phyloP scores from a whole-genome alignment of 495 filamentous ascomycete species.

The Daldinia caldariorum region DNA sequence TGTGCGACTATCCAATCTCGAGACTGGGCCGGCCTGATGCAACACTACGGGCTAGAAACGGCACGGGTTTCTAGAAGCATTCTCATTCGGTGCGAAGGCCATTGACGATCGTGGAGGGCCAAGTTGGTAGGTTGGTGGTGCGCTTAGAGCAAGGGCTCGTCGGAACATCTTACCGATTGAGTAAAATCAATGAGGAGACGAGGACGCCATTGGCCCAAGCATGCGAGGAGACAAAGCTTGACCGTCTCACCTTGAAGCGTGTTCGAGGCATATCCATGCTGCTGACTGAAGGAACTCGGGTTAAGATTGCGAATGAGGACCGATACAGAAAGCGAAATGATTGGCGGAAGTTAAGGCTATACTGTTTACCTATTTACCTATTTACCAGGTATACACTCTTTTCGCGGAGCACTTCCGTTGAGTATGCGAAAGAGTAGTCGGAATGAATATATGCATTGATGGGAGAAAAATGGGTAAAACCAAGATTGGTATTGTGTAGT shows the following conservation, averaged over 20 bases:
- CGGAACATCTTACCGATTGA: slow-evolving; percentile 45
- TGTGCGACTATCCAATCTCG: slow-evolving; percentile 30
- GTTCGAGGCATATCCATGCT: slow-evolving; percentile 36
- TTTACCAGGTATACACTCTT: slow-evolving; percentile 35
- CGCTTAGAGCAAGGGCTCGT: slow-evolving; percentile 39
- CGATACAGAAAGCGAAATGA: slow-evolving; percentile 32
- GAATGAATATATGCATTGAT: slow-evolving; percentile 27
- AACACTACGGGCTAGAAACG: slow-evolving; percentile 24
- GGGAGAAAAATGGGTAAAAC: slow-evolving; percentile 36
- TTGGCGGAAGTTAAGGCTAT: slow-evolving; percentile 43
- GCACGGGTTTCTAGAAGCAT: slow-evolving; percentile 43
- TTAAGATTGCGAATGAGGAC: slow-evolving; percentile 44
- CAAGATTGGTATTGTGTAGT: slow-evolving; percentile 33
- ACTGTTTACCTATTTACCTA: slow-evolving; percentile 28
- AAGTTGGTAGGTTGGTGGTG: slow-evolving; percentile 29
- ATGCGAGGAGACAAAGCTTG: slow-evolving; percentile 34
- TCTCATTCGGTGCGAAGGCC: slow-evolving; percentile 24
- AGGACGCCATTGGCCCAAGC: slow-evolving; percentile 29
- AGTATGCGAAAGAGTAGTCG: slow-evolving; percentile 31
- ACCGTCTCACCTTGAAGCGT: slow-evolving; percentile 33
- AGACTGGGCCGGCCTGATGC: slow-evolving; percentile 22
- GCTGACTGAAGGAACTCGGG: slow-evolving; percentile 44
- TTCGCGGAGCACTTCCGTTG: slow-evolving; percentile 41
- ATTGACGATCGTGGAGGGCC: slow-evolving; percentile 36
- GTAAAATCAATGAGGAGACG: slow-evolving; percentile 38